Conservation (phyloP, 2,329 filamentous ascomycete species). For the Fusarium stilboides region DNA sequence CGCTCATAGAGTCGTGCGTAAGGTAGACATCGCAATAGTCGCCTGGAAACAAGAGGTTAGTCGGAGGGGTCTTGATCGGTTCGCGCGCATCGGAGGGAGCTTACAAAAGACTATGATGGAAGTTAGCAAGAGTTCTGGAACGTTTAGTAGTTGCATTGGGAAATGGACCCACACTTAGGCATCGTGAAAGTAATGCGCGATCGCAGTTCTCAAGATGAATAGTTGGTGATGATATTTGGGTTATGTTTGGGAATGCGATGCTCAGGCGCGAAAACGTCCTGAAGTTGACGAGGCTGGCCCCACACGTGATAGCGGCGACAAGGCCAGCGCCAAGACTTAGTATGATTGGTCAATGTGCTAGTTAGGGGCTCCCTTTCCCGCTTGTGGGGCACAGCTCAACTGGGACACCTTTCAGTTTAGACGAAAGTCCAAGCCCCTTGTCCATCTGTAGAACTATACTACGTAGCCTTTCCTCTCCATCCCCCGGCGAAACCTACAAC, state of each 20-base stretch:
- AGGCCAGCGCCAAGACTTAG: conserved; percentile 42
- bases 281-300: conserved; percentile 51
- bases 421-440: conserved; percentile 38
- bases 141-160: conserved; percentile 7
- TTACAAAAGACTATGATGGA: conserved; percentile 46
- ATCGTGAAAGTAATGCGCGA: conserved; percentile 67
- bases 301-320: conserved; percentile 50
- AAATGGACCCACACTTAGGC: conserved; percentile 83
- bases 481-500: conserved; percentile 9
- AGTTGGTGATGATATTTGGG: conserved; percentile 16
- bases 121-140: conserved; percentile 55
- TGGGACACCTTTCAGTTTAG: conserved; percentile 54
- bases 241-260: conserved; percentile 23
- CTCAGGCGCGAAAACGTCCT: conserved; percentile 39
- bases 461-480: conserved; percentile 45
- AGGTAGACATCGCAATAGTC: conserved; percentile 99
- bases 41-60: conserved; percentile 62
- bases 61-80: conserved; percentile 27
- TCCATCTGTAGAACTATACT: conserved; percentile 40
- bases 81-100: conserved; percentile 26
- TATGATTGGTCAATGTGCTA: conserved; percentile 33
- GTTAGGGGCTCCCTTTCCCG: conserved; percentile 24
- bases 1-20: conserved; percentile 99
- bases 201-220: conserved; percentile 26
- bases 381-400: conserved; percentile 47